phyloP scores from a whole-genome alignment of 2,329 filamentous ascomycete species.

The Aaosphaeria arxii region DNA sequence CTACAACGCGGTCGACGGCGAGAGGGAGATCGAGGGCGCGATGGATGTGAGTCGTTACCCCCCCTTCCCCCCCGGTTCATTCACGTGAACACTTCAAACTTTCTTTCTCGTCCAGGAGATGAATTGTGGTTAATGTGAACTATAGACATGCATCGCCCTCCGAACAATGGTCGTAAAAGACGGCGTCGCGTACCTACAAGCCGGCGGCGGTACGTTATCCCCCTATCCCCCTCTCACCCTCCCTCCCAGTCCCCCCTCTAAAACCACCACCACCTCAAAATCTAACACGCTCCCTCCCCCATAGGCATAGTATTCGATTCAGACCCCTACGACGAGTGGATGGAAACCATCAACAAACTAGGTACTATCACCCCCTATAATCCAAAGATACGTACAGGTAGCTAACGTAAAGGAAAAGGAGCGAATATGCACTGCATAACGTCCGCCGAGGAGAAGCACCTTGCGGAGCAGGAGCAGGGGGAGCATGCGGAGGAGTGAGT shows the following conservation, averaged over 20 bases:
- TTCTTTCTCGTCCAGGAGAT: too few relatives aligned
- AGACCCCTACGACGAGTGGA: conserved; percentile 85
- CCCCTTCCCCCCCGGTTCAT: conserved; percentile 3
- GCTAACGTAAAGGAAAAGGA: conserved; percentile 11
- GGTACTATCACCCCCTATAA: conserved; percentile 39
- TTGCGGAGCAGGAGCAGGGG: conserved; percentile 43
- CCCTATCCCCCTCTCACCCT: neutral
- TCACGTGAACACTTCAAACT: too few relatives aligned
- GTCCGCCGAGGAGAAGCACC: conserved; percentile 71
- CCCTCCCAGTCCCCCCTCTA: neutral
- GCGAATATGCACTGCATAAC: conserved; percentile 88
- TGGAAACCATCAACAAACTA: conserved; percentile 96
- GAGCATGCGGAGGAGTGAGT: conserved; percentile 4
- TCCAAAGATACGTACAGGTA: too few relatives aligned
- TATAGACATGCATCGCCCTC: conserved; percentile 63
- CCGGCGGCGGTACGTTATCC: conserved; percentile 69
- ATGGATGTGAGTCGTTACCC: conserved; percentile 68
- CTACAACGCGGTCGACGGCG: conserved; percentile 67
- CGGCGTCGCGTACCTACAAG: conserved; percentile 85
- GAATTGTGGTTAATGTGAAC: too few relatives aligned
- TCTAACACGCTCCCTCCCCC: neutral
- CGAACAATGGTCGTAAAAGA: conserved; percentile 95
- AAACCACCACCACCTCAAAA: neutral
- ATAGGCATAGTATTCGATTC: conserved; percentile 59
- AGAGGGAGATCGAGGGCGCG: conserved; percentile 68